Evolutionary conservation across 2,329 filamentous ascomycete genomes (phyloP).

Genomic region (Colletotrichum sp.): DNA sequence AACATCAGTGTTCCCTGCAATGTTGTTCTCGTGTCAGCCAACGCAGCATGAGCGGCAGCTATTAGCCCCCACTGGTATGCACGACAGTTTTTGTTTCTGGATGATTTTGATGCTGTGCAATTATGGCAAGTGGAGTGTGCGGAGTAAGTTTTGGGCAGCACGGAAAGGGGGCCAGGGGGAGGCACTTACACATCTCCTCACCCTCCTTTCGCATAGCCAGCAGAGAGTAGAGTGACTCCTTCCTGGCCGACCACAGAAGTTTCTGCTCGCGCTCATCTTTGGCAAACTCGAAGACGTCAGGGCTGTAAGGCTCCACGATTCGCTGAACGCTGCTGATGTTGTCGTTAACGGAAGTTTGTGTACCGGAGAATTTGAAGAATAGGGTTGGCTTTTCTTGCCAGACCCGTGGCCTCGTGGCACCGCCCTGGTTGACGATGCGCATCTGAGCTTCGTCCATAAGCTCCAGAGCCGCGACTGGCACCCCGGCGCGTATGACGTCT

Average conservation of each 20-base stretch:
- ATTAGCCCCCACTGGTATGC: not conserved
- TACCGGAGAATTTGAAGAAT: constrained; percentile 78
- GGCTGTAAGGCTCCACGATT: constrained; percentile 52
- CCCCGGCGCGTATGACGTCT: constrained; percentile 65
- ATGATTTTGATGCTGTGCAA: not conserved
- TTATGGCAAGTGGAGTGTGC: not conserved
- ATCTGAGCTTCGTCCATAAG: constrained; percentile 69
- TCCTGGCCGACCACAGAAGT: constrained; percentile 76
- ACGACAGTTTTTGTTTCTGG: constrained; percentile 1
- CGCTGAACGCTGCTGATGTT: constrained; percentile 58
- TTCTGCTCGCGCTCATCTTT: constrained; percentile 65
- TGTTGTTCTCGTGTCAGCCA: not conserved
- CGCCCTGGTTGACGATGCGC: constrained; percentile 67
- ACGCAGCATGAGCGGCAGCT: not conserved
- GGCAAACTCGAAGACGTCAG: constrained; percentile 69
- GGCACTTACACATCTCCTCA: constrained; percentile 60
- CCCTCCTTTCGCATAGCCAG: constrained; percentile 66
- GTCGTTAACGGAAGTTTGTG: constrained; percentile 62
- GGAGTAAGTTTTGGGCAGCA: not conserved
- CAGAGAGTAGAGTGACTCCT: constrained; percentile 75
- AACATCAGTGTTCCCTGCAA: constrained; percentile 76
- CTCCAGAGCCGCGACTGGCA: constrained; percentile 70
- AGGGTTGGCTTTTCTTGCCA: constrained; percentile 75
- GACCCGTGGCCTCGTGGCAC: constrained; percentile 58
- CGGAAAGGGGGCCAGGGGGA: not conserved